These are phyloP conservation scores for Tephrocybe sp. DNA, from an alignment of 768 basidiomycete genomes.

Conservation along the genomic window DNA sequence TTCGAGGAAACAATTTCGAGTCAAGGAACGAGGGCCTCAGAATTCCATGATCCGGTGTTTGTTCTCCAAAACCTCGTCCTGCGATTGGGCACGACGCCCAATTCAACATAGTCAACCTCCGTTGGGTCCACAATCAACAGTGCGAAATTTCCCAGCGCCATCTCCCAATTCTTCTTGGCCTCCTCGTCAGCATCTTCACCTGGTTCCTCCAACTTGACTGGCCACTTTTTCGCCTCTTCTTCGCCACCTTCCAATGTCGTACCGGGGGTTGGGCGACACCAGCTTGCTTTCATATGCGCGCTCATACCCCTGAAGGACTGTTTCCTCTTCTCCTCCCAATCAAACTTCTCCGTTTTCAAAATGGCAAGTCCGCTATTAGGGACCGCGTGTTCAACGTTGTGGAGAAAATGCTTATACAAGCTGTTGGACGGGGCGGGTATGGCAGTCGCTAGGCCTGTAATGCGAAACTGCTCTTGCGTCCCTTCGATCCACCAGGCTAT, in stretches of 20 bases:
- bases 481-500: constrained; percentile 74
- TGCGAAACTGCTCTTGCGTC: constrained; percentile 71
- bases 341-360: constrained; percentile 41
- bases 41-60: constrained; percentile 49
- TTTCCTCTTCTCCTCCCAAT: constrained; percentile 70
- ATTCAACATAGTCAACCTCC: constrained; percentile 68
- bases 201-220: constrained; percentile 49
- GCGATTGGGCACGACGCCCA: constrained; percentile 56
- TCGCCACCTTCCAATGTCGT: constrained; percentile 46
- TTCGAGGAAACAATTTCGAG: no score
- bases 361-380: constrained; percentile 25
- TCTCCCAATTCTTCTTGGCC: constrained; percentile 46
- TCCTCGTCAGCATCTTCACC: constrained; percentile 39
- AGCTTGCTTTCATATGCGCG: constrained; percentile 65
- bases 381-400: constrained; percentile 15
- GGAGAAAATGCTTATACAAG: constrained; percentile 32
- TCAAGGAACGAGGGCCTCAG: constrained; percentile 67
- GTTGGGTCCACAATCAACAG: constrained; percentile 70
- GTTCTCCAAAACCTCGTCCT: constrained; percentile 55
- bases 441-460: constrained; percentile 56
- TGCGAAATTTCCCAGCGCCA: constrained; percentile 67
- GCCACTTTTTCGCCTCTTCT: constrained; percentile 66
- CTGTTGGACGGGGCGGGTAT: constrained; percentile 49
- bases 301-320: constrained; percentile 61
- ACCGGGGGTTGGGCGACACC: constrained; percentile 72